Conservation (phyloP, 768 basidiomycete genomes). For the Roridomyces roridus region DNA sequence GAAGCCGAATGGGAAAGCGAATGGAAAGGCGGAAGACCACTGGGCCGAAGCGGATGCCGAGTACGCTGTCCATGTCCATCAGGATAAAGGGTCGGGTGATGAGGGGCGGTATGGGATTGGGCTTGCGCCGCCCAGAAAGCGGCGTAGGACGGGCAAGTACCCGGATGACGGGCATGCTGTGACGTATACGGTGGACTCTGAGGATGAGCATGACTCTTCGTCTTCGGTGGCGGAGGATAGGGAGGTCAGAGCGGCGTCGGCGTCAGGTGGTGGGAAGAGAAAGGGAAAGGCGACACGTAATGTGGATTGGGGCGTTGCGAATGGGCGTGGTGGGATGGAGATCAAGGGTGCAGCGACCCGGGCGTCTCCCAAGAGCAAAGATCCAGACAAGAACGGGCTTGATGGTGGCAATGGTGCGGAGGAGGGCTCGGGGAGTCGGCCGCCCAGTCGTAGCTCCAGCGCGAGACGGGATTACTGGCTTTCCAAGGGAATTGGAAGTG, state of each 20-base stretch:
- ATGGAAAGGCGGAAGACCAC: conserved; percentile 39
- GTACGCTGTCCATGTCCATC: too few relatives aligned
- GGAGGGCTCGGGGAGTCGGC: conserved; percentile 17
- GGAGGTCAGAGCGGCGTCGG: neutral
- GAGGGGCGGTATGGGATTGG: conserved; percentile 67
- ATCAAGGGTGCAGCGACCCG: too few relatives aligned
- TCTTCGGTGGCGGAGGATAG: conserved; percentile 8
- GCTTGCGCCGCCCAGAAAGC: conserved; percentile 54
- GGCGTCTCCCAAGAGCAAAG: too few relatives aligned
- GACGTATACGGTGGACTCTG: conserved; percentile 6
- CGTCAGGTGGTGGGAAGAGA: neutral
- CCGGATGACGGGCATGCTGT: conserved; percentile 38
- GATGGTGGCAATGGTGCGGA: too few relatives aligned
- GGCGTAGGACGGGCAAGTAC: conserved; percentile 46
- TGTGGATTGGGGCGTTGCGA: too few relatives aligned
- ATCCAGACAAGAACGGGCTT: too few relatives aligned
- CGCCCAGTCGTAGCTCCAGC: conserved; percentile 26
- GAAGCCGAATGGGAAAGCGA: conserved; percentile 8
- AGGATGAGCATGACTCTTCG: neutral
- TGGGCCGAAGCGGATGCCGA: conserved; percentile 47
- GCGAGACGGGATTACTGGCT: conserved; percentile 47
- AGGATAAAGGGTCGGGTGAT: conserved; percentile 40
- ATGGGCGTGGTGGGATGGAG: too few relatives aligned
- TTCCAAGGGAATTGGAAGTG: conserved; percentile 42
- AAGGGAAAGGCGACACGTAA: neutral